Evolutionary conservation across 1,284 basidiomycete species (phyloP).

Genomic region (Calocybe gambosa): DNA sequence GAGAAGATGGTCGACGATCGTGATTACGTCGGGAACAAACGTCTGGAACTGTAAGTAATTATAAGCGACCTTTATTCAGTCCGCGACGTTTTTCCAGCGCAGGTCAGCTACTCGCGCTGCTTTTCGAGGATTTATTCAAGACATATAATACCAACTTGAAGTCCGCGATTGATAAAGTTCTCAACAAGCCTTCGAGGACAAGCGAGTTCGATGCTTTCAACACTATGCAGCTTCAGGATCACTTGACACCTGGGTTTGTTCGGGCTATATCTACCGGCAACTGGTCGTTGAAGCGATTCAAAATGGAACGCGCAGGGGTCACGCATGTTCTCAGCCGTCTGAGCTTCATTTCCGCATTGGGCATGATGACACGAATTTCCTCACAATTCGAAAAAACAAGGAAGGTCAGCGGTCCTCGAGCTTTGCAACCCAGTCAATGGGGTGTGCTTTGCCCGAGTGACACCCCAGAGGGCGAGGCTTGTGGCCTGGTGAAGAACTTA

Average conservation of each 20-base stretch:
- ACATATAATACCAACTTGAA: conserved; percentile 98
- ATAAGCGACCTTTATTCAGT: conserved; percentile 6
- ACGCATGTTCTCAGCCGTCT: conserved; percentile 96
- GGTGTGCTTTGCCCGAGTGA: conserved; percentile 98
- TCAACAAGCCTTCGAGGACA: conserved; percentile 95
- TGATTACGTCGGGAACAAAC: conserved; percentile 99
- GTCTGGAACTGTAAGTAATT: conserved; percentile 80
- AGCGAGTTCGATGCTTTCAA: conserved; percentile 95
- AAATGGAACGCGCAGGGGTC: conserved; percentile 98
- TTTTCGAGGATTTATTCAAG: conserved; percentile 99
- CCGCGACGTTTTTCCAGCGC: conserved; percentile 51
- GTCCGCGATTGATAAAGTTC: conserved; percentile 93
- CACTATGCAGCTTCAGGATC: conserved; percentile 90
- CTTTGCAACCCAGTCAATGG: conserved; percentile 98
- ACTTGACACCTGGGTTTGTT: conserved; percentile 94
- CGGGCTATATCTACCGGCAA: conserved; percentile 99
- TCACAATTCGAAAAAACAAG: conserved; percentile 99
- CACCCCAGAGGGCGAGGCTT: conserved; percentile 99
- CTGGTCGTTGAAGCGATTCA: conserved; percentile 99
- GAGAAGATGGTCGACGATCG: conserved; percentile 97
- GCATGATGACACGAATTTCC: conserved; percentile 99
- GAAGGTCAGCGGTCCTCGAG: conserved; percentile 97
- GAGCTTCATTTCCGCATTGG: conserved; percentile 95
- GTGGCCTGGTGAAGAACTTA: conserved; percentile 97
- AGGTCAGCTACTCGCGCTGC: conserved; percentile 89